A percentile compares a stretch with the other conserved stretches of the same genome.
These are phyloP conservation scores for Tricholoma hemisulphureum DNA, from an alignment of 768 basidiomycete species.

Conservation along the genomic window DNA sequence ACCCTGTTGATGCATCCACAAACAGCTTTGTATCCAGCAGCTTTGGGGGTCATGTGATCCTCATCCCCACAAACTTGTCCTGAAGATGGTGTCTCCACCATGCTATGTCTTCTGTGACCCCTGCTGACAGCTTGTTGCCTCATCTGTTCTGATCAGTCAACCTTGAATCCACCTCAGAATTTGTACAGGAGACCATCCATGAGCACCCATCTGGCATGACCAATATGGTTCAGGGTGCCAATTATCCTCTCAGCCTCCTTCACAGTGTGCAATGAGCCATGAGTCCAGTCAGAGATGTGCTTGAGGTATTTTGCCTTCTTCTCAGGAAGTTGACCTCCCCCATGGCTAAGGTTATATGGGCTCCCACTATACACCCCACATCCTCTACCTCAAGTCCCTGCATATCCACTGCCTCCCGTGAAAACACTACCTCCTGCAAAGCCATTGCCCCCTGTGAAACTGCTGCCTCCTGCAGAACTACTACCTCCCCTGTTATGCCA, in stretches of 20 bases:
- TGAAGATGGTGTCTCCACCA: constrained; percentile 27
- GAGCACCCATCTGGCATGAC: constrained; percentile 6
- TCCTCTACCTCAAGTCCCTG: not conserved
- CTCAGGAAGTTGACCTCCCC: not conserved
- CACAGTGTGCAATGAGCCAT: constrained; percentile 4
- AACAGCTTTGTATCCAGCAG: constrained; percentile 17
- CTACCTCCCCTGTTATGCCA: no score
- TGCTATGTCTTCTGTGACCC: constrained; percentile 17
- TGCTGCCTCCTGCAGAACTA: no score
- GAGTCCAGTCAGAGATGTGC: constrained; percentile 10
- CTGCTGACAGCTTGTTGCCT: constrained; percentile 10
- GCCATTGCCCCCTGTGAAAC: no score
- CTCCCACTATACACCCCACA: not conserved
- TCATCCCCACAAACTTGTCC: constrained; percentile 9
- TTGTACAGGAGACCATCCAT: constrained; percentile 6
- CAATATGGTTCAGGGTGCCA: constrained; percentile 38
- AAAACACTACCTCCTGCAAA: not conserved
- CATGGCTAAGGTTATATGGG: not conserved
- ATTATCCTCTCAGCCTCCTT: constrained; percentile 25
- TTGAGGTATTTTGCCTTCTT: no score
- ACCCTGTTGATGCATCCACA: constrained; percentile 35
- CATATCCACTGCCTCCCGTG: not conserved
- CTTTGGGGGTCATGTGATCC: constrained; percentile 11
- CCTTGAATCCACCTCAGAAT: constrained; percentile 26
- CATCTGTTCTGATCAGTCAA: constrained; percentile 8